Evolutionary conservation across 257 asterid species (phyloP).

Genomic region (Echites panduratus): DNA sequence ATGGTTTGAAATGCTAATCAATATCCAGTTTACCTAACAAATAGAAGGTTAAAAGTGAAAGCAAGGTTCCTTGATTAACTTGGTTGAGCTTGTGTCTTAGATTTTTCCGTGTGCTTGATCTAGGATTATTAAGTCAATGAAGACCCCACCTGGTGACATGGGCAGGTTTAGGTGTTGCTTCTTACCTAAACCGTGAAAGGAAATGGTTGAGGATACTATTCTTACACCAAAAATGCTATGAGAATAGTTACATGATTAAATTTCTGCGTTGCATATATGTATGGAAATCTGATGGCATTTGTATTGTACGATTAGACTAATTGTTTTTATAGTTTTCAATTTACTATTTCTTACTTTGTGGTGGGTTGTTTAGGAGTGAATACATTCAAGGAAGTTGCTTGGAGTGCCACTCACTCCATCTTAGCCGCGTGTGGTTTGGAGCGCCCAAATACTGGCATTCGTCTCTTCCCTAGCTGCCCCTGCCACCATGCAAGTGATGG

Average conservation of each 20-base stretch:
- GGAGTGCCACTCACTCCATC: conserved; percentile 62
- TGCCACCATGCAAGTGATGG: conserved; percentile 40
- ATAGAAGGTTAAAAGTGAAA: neutral
- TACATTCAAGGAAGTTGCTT: conserved; percentile 58
- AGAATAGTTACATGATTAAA: neutral
- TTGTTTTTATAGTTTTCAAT: neutral
- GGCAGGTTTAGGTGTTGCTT: neutral
- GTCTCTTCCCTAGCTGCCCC: conserved; percentile 26
- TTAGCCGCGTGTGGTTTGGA: conserved; percentile 65
- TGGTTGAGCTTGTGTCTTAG: neutral
- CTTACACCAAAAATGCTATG: neutral
- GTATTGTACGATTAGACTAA: neutral
- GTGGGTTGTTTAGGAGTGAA: conserved; percentile 35
- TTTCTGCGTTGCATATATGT: neutral
- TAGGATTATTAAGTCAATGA: neutral
- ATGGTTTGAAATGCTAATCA: neutral
- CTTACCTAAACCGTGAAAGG: neutral
- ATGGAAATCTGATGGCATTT: neutral
- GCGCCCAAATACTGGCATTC: conserved; percentile 32
- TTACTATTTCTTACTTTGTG: neutral
- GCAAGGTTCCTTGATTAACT: neutral
- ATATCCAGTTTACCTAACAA: neutral
- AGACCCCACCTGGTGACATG: too few species aligned
- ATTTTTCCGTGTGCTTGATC: neutral
- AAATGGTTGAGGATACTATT: neutral